These are phyloP conservation scores for Bipolaris oryzae DNA, from an alignment of 2,329 filamentous ascomycete genomes.

Conservation along the genomic window DNA sequence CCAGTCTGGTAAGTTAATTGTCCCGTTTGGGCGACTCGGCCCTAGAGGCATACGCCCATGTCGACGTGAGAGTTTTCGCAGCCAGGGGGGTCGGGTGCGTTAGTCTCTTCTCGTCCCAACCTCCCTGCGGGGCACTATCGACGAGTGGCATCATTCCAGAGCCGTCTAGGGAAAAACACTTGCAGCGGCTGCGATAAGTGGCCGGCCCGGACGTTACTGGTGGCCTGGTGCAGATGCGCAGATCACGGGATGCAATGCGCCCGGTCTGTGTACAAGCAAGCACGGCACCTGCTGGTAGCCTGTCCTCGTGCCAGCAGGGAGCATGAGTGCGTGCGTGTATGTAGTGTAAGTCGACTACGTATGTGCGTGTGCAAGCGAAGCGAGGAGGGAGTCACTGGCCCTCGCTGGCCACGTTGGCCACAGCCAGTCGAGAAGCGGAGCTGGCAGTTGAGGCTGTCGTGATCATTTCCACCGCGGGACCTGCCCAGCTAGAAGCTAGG, in stretches of 20 bases:
- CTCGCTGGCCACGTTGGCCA: slow-evolving; percentile 23
- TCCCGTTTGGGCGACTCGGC: slow-evolving; percentile 32
- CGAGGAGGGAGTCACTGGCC: not conserved
- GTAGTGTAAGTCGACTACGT: too few species aligned
- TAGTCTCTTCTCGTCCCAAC: slow-evolving; percentile 32
- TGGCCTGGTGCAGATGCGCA: slow-evolving; percentile 39
- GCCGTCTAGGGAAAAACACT: slow-evolving; percentile 40
- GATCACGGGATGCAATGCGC: slow-evolving; percentile 43
- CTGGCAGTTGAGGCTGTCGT: slow-evolving; percentile 32
- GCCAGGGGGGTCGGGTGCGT: slow-evolving; percentile 31
- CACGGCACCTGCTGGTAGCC: slow-evolving; percentile 7
- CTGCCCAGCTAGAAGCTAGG: slow-evolving; percentile 29
- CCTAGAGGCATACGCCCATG: slow-evolving; percentile 20
- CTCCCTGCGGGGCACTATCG: slow-evolving; percentile 36
- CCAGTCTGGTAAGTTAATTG: slow-evolving; percentile 42
- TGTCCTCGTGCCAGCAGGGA: slow-evolving; percentile 18
- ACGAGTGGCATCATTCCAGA: slow-evolving; percentile 30
- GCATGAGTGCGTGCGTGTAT: too few species aligned
- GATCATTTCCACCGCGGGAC: slow-evolving; percentile 43
- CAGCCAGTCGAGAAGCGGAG: not conserved
- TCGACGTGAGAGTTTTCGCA: slow-evolving; percentile 23
- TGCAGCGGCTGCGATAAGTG: slow-evolving; percentile 50
- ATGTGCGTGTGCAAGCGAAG: too few species aligned
- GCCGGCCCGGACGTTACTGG: slow-evolving; percentile 48
- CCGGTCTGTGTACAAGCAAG: slow-evolving; percentile 23